Conservation (phyloP, 2,329 filamentous ascomycete genomes). For the Myriosclerotinia scirpicola region DNA sequence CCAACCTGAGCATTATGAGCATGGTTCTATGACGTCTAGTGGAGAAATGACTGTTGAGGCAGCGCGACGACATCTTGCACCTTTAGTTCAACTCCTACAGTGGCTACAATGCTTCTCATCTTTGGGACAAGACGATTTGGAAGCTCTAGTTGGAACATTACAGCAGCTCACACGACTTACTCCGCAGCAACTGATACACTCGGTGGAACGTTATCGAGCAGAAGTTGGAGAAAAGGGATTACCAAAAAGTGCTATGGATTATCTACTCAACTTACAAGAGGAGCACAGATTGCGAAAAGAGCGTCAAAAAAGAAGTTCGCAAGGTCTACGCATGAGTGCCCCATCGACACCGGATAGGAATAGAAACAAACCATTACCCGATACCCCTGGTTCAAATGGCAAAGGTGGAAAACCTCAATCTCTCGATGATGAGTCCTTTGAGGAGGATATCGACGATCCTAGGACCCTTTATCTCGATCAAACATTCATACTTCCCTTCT, state of each 20-base stretch:
- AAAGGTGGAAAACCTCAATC: constrained; percentile 37
- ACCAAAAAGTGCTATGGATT: constrained; percentile 84
- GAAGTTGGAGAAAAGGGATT: constrained; percentile 95
- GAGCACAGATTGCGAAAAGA: constrained; percentile 64
- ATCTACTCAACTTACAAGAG: constrained; percentile 76
- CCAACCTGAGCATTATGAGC: constrained; percentile 92
- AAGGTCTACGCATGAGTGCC: constrained; percentile 44
- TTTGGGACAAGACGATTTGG: constrained; percentile 78
- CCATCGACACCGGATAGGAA: constrained; percentile 44
- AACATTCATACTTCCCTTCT: constrained; percentile 89
- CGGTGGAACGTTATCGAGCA: constrained; percentile 87
- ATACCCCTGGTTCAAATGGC: constrained; percentile 46
- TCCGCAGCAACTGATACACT: constrained; percentile 85
- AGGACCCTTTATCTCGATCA: constrained; percentile 82
- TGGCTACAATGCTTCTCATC: constrained; percentile 99
- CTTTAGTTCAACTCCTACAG: constrained; percentile 89
- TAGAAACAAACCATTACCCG: constrained; percentile 46
- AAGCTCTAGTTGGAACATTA: constrained; percentile 82
- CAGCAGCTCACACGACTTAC: constrained; percentile 84
- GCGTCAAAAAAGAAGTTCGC: constrained; percentile 48
- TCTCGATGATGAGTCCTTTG: constrained; percentile 32
- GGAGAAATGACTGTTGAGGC: constrained; percentile 87
- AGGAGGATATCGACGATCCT: constrained; percentile 66
- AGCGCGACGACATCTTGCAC: constrained; percentile 79
- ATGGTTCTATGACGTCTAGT: constrained; percentile 79